Evolutionary conservation across 148 eudicot genomes (phyloP).

Genomic region (Silene uniflora): DNA sequence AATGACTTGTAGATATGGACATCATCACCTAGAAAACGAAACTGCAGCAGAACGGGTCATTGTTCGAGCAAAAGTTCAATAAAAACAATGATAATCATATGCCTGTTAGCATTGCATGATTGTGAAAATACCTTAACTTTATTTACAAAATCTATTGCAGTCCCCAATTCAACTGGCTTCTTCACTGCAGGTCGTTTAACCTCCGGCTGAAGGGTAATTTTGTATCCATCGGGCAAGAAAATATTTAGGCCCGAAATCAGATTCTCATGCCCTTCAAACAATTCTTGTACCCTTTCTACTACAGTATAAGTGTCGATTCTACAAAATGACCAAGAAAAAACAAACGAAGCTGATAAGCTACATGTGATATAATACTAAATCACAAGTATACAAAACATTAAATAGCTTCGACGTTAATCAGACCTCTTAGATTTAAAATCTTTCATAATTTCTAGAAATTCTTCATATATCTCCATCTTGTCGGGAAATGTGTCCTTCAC

Average conservation of each 20-base stretch:
- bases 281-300: constrained; percentile 75
- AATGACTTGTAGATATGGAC: constrained; percentile 85
- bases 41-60: constrained; percentile 33
- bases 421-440: constrained; percentile 91
- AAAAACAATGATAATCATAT: background rate
- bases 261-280: constrained; percentile 83
- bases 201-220: constrained; percentile 58
- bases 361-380: background rate
- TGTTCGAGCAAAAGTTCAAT: background rate
- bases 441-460: constrained; percentile 93
- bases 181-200: constrained; percentile 71
- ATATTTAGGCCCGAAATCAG: constrained; percentile 82
- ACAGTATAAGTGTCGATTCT: constrained; percentile 86
- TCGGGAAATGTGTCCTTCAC: constrained; percentile 90
- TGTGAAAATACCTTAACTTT: constrained; percentile 66
- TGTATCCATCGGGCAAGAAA: constrained; percentile 91
- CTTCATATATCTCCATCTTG: constrained; percentile 80
- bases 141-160: constrained; percentile 80
- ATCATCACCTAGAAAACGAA: constrained; percentile 78
- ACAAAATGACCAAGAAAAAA: constrained; percentile 25
- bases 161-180: constrained; percentile 83
- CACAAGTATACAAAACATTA: background rate
- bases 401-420: constrained; percentile 1
- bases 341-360: constrained; percentile 7
- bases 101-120: background rate